Evolutionary conservation across 2,329 filamentous ascomycete genomes (phyloP).

Genomic region (Trematosphaeria pertusa): DNA sequence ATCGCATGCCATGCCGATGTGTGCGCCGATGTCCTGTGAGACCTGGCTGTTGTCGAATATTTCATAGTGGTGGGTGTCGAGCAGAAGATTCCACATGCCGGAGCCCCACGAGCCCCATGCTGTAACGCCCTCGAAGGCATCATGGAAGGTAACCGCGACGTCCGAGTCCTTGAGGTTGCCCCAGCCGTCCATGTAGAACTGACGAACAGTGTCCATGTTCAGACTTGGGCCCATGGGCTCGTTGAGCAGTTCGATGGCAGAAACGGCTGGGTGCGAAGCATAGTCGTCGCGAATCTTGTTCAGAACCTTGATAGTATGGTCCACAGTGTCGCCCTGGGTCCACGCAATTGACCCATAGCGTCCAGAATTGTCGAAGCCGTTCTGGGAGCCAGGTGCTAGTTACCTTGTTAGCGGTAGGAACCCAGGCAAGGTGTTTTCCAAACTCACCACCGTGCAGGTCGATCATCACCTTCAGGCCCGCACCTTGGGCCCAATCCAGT

Average conservation of each 20-base stretch:
- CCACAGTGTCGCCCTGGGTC: constrained; percentile 53
- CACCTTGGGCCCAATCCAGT: constrained; percentile 64
- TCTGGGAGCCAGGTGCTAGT: constrained; percentile 66
- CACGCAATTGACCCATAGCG: constrained; percentile 55
- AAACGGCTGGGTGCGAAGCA: constrained; percentile 53
- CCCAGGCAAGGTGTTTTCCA: not conserved
- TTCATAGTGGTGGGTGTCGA: constrained; percentile 59
- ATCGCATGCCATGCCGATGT: constrained; percentile 52
- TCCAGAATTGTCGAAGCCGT: constrained; percentile 73
- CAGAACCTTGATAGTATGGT: constrained; percentile 50
- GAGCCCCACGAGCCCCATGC: constrained; percentile 53
- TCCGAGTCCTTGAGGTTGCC: constrained; percentile 51
- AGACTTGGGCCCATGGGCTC: constrained; percentile 54
- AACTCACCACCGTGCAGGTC: constrained; percentile 70
- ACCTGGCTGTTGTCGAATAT: constrained; percentile 52
- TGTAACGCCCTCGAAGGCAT: constrained; percentile 55
- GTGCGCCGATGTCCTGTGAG: constrained; percentile 46
- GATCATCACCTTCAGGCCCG: constrained; percentile 69
- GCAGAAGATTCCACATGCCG: constrained; percentile 53
- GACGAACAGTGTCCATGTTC: constrained; percentile 51
- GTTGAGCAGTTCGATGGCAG: constrained; percentile 56
- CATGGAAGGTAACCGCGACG: constrained; percentile 55
- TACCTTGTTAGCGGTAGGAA: constrained; percentile 8
- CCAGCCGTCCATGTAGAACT: constrained; percentile 59
- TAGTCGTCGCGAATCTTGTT: constrained; percentile 57